A percentile compares a stretch with the other conserved stretches of the same genome.
Conservation (phyloP, 1,139 yeast genomes). For the Saccharomyces hybrid region DNA sequence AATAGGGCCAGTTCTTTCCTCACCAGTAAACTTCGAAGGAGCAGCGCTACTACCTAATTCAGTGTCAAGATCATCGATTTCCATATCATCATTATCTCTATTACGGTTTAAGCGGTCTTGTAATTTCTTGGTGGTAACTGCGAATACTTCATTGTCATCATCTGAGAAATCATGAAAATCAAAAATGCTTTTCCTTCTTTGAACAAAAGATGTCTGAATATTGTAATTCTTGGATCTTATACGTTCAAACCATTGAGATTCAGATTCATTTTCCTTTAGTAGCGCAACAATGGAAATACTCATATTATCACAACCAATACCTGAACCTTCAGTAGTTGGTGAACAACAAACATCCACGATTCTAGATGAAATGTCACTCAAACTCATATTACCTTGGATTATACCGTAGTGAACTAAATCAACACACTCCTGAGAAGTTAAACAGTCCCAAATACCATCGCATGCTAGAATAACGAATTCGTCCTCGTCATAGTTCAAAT, state of each 20-base stretch:
- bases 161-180: slow-evolving; percentile 30
- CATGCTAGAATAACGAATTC: slow-evolving; percentile 92
- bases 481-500: slow-evolving; percentile 53
- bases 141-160: slow-evolving; percentile 30
- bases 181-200: slow-evolving; percentile 34
- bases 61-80: slow-evolving; percentile 18
- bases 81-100: slow-evolving; percentile 13
- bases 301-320: slow-evolving; percentile 98
- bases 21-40: neutral
- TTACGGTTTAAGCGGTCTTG: slow-evolving; percentile 14
- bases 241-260: slow-evolving; percentile 81
- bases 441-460: slow-evolving; percentile 99
- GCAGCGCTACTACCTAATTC: slow-evolving; percentile 2
- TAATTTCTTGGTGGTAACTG: slow-evolving; percentile 21
- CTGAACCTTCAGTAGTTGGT: slow-evolving; percentile 85
- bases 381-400: slow-evolving; percentile 51
- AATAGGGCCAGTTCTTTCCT: slow-evolving; percentile 11
- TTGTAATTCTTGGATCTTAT: slow-evolving; percentile 49
- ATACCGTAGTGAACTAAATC: slow-evolving; percentile 92
- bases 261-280: slow-evolving; percentile 59
- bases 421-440: slow-evolving; percentile 86
- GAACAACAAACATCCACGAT: slow-evolving; percentile 95
- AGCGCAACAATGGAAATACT: slow-evolving; percentile 86
- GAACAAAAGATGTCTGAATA: slow-evolving; percentile 41
- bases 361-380: slow-evolving; percentile 73